These are phyloP conservation scores for Boletus patriciae DNA, from an alignment of 768 basidiomycete species.

Conservation along the genomic window DNA sequence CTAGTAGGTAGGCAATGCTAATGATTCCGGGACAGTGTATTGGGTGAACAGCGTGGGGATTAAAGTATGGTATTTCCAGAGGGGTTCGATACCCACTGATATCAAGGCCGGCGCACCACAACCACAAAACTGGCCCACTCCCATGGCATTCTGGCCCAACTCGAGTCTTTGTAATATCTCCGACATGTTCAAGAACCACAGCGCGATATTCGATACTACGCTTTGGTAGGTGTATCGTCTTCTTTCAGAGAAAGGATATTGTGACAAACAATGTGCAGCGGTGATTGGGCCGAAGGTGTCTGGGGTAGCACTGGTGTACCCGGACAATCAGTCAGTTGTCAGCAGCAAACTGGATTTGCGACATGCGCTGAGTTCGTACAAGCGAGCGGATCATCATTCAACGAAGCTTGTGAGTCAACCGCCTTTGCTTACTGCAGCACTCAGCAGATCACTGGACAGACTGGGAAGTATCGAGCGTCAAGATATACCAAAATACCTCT, in stretches of 20 bases:
- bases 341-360: constrained; percentile 74
- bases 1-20: not conserved
- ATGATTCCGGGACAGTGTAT: constrained; percentile 15
- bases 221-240: constrained; percentile 53
- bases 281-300: constrained; percentile 86
- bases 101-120: constrained; percentile 70
- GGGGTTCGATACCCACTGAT: constrained; percentile 72
- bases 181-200: constrained; percentile 75
- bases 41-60: constrained; percentile 66
- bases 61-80: constrained; percentile 78
- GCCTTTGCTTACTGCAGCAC: not conserved
- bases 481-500: constrained; percentile 59
- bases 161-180: constrained; percentile 72
- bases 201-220: constrained; percentile 82
- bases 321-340: constrained; percentile 86
- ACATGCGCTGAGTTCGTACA: constrained; percentile 80
- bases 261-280: constrained; percentile 43
- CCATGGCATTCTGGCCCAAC: constrained; percentile 75
- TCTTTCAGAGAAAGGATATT: not conserved
- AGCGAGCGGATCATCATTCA: constrained; percentile 67
- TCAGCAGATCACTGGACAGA: constrained; percentile 42
- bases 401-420: constrained; percentile 69
- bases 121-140: constrained; percentile 73
- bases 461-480: constrained; percentile 79
- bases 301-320: constrained; percentile 75